These are phyloP conservation scores for Pulveroboletus frians DNA, from an alignment of 768 basidiomycete genomes.

Conservation along the genomic window DNA sequence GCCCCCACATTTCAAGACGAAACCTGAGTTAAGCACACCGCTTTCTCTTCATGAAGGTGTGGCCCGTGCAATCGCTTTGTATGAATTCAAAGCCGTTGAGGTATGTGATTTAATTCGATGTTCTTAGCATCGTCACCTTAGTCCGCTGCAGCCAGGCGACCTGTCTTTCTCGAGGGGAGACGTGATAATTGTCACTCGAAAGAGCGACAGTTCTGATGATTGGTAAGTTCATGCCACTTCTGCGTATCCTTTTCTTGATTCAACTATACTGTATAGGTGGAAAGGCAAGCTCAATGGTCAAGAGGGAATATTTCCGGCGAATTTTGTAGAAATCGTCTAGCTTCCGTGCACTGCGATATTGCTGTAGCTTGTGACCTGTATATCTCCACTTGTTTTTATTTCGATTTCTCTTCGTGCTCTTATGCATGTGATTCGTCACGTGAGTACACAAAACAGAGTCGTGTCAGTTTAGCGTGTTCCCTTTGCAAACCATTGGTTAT, in stretches of 20 bases:
- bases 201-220: slow-evolving; percentile 67
- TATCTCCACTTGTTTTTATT: neutral
- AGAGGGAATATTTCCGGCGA: slow-evolving; percentile 75
- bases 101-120: slow-evolving; percentile 31
- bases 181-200: slow-evolving; percentile 62
- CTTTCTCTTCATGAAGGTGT: slow-evolving; percentile 55
- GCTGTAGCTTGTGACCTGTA: neutral
- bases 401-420: neutral
- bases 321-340: slow-evolving; percentile 68
- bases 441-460: neutral
- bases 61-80: slow-evolving; percentile 69
- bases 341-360: no score
- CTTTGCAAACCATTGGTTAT: slow-evolving; percentile 10
- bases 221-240: slow-evolving; percentile 43
- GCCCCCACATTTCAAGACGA: slow-evolving; percentile 39
- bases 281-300: slow-evolving; percentile 57
- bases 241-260: neutral
- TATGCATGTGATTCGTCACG: neutral
- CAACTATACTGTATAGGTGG: slow-evolving; percentile 49
- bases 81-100: slow-evolving; percentile 69
- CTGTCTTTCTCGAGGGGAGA: slow-evolving; percentile 74
- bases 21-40: slow-evolving; percentile 46
- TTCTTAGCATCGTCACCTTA: slow-evolving; percentile 1
- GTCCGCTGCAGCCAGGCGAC: slow-evolving; percentile 55
- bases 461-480: neutral